Conservation (phyloP, 495 filamentous ascomycete species). For the Penicillium ochrochloron region DNA sequence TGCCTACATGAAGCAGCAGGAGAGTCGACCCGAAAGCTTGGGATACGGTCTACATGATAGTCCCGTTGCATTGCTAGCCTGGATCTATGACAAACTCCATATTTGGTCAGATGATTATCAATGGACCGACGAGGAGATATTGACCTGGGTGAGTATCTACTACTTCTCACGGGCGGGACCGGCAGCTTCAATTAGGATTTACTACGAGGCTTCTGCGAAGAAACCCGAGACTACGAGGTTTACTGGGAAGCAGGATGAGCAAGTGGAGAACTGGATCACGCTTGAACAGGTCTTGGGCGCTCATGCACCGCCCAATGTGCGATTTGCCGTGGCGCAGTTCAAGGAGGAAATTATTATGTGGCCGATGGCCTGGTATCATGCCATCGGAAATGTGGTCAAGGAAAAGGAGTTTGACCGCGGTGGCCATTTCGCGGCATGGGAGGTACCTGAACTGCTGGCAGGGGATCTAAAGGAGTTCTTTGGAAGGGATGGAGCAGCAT, state of each 20-base stretch:
- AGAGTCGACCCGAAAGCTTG: conserved; percentile 55
- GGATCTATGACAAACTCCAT: conserved; percentile 61
- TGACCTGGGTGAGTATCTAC: conserved; percentile 60
- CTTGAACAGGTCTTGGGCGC: conserved; percentile 21
- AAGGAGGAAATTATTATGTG: conserved; percentile 47
- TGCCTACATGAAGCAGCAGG: conserved; percentile 51
- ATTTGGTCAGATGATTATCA: conserved; percentile 54
- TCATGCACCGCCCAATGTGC: conserved; percentile 34
- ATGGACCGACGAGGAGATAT: conserved; percentile 60
- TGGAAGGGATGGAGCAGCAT: conserved; percentile 47
- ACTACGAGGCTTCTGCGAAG: conserved; percentile 48
- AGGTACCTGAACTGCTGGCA: conserved; percentile 49
- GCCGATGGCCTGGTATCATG: conserved; percentile 46
- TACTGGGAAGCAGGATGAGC: conserved; percentile 10
- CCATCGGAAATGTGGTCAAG: conserved; percentile 47
- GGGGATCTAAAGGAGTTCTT: conserved; percentile 49
- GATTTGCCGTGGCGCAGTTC: conserved; percentile 50
- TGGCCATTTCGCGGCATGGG: conserved; percentile 60
- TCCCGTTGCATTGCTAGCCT: conserved; percentile 56
- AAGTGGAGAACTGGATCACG: conserved; percentile 24
- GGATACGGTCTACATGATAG: conserved; percentile 55
- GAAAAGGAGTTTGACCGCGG: conserved; percentile 48
- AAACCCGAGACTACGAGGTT: conserved; percentile 15
- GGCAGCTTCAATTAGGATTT: conserved; percentile 53
- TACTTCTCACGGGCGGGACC: conserved; percentile 56